These are phyloP conservation scores for Penicillium expansum DNA, from an alignment of 2,329 filamentous ascomycete species.

Conservation along the genomic window DNA sequence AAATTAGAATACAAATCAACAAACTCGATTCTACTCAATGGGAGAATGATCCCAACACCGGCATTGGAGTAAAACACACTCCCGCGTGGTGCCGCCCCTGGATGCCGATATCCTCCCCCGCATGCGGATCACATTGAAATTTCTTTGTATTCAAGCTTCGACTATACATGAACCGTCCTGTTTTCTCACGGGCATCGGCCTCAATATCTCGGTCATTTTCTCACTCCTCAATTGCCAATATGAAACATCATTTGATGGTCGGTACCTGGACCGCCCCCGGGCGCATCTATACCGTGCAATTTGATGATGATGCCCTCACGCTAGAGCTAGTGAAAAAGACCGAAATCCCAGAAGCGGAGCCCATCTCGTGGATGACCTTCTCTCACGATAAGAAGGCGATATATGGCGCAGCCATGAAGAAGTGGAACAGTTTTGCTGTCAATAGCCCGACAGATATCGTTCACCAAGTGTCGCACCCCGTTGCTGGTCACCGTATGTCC, in stretches of 20 bases:
- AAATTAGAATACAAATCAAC: neutral
- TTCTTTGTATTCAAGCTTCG: slow-evolving; percentile 13
- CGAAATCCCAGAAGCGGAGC: slow-evolving; percentile 75
- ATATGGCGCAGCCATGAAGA: slow-evolving; percentile 90
- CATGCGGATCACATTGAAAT: slow-evolving; percentile 11
- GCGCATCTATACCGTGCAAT: slow-evolving; percentile 84
- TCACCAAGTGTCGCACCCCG: slow-evolving; percentile 70
- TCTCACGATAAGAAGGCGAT: slow-evolving; percentile 81
- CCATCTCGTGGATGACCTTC: slow-evolving; percentile 92
- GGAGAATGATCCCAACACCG: neutral
- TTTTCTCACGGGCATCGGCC: slow-evolving; percentile 5
- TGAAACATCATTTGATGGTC: slow-evolving; percentile 89
- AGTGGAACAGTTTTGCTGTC: slow-evolving; percentile 80
- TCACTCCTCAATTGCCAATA: slow-evolving; percentile 41
- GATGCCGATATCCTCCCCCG: slow-evolving; percentile 20
- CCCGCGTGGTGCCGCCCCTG: slow-evolving; percentile 19
- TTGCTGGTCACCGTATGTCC: slow-evolving; percentile 67
- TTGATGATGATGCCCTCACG: slow-evolving; percentile 76
- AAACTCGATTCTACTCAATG: neutral
- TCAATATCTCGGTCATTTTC: slow-evolving; percentile 14
- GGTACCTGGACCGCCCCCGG: slow-evolving; percentile 89
- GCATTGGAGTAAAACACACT: slow-evolving; percentile 1
- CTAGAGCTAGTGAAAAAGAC: slow-evolving; percentile 76
- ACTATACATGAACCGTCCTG: slow-evolving; percentile 17
- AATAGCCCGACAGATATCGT: slow-evolving; percentile 71